phyloP scores from a whole-genome alignment of 2,329 filamentous ascomycete genomes.

The Penicillium sp. region DNA sequence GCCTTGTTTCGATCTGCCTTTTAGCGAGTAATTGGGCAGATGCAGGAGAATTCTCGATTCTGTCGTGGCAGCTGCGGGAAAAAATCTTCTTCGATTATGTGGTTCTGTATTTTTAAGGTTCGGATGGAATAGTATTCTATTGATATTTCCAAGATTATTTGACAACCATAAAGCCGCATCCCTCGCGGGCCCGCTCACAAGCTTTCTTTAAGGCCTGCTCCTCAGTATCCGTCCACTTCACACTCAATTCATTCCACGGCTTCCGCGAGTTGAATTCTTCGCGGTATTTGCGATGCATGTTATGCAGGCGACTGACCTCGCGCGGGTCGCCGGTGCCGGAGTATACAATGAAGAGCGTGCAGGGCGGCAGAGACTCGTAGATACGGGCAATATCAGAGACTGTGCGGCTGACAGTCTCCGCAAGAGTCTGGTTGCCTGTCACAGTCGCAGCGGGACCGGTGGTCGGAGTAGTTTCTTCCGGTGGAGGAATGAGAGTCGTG shows the following conservation, averaged over 20 bases:
- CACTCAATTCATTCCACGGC: constrained; percentile 61
- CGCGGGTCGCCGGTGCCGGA: constrained; percentile 65
- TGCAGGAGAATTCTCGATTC: neutral
- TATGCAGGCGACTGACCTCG: constrained; percentile 57
- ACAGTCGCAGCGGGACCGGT: constrained; percentile 7
- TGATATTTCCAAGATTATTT: constrained; percentile 44
- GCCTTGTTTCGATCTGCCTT: constrained; percentile 18
- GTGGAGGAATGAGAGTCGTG: constrained; percentile 27
- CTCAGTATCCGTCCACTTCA: constrained; percentile 66
- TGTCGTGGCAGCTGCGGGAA: neutral
- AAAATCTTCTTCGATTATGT: neutral
- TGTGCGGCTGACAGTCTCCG: constrained; percentile 52
- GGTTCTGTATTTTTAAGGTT: neutral
- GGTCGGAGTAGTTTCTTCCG: constrained; percentile 27
- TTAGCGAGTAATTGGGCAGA: neutral
- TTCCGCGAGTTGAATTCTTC: constrained; percentile 61
- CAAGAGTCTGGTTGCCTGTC: constrained; percentile 36
- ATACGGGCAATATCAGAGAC: constrained; percentile 54
- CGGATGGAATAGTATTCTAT: too few species aligned
- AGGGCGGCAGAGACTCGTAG: constrained; percentile 58
- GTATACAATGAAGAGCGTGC: constrained; percentile 64
- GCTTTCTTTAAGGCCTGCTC: constrained; percentile 61
- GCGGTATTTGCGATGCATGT: constrained; percentile 57
- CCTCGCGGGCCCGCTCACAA: constrained; percentile 57
- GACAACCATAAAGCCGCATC: constrained; percentile 61